Conservation (phyloP, 345 rosid genomes). For the Alliaria petiolata region DNA sequence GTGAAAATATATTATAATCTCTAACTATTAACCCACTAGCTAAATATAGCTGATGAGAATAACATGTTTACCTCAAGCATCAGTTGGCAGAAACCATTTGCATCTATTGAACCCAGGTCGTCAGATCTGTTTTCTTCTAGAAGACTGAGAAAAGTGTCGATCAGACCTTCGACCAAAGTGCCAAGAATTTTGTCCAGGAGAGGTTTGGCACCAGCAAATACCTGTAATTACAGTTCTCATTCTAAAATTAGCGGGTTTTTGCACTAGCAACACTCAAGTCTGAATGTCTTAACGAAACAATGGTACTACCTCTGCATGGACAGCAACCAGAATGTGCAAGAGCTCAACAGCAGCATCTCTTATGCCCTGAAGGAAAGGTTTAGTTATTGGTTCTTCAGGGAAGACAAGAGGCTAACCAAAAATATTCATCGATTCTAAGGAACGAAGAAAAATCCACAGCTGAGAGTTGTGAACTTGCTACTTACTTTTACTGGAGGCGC, state of each 20-base stretch:
- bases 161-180: conserved; percentile 84
- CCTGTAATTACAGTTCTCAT: conserved; percentile 40
- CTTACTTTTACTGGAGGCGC: conserved; percentile 87
- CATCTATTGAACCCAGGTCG: conserved; percentile 66
- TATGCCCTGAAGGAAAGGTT: conserved; percentile 60
- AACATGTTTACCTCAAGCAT: conserved; percentile 74
- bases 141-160: conserved; percentile 82
- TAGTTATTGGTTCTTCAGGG: neutral
- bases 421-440: neutral
- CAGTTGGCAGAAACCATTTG: conserved; percentile 95
- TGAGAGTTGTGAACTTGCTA: conserved; percentile 1
- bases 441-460: neutral
- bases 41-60: neutral
- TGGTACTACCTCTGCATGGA: conserved; percentile 70
- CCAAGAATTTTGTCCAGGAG: conserved; percentile 86
- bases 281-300: neutral
- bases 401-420: neutral
- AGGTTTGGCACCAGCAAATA: conserved; percentile 92
- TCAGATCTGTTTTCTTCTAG: conserved; percentile 60
- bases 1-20: conserved; percentile 14
- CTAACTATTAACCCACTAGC: neutral
- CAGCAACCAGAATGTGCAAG: conserved; percentile 83
- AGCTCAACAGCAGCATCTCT: conserved; percentile 92
- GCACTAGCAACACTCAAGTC: neutral
- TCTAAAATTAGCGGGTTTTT: neutral